Percentiles rank a stretch among this genome's conserved stretches.
Evolutionary conservation across 768 basidiomycete species (phyloP).

Genomic region (Phanerochaete sordida): DNA sequence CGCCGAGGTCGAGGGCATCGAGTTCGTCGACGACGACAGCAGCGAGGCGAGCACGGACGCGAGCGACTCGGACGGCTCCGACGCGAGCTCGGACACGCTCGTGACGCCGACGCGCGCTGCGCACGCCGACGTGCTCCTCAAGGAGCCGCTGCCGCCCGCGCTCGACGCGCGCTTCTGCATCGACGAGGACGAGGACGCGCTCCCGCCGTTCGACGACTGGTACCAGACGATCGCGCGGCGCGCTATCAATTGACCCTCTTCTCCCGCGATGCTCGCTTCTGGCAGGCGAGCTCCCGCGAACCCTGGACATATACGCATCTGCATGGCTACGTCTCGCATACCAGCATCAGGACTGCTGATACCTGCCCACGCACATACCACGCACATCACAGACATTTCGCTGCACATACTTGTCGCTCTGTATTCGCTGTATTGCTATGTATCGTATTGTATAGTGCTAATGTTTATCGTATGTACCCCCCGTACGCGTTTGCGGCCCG

Average conservation of each 20-base stretch:
- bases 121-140: background rate
- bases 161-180: background rate
- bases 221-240: conserved; percentile 19
- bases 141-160: background rate
- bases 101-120: background rate
- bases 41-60: background rate
- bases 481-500: background rate
- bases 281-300: background rate
- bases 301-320: too few relatives aligned
- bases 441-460: background rate
- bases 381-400: background rate
- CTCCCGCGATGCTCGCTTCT: background rate
- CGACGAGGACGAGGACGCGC: conserved; percentile 18
- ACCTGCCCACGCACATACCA: background rate
- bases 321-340: background rate
- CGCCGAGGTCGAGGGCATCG: background rate
- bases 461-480: background rate
- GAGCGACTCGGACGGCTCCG: background rate
- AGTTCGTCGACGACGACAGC: background rate
- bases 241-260: background rate
- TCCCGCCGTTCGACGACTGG: conserved; percentile 23
- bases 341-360: background rate
- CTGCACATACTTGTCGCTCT: background rate
- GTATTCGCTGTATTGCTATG: background rate
- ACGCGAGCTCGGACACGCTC: conserved; percentile 1